These are phyloP conservation scores for Neopestalotiopsis sp. DNA, from an alignment of 2,329 filamentous ascomycete species.

Conservation along the genomic window DNA sequence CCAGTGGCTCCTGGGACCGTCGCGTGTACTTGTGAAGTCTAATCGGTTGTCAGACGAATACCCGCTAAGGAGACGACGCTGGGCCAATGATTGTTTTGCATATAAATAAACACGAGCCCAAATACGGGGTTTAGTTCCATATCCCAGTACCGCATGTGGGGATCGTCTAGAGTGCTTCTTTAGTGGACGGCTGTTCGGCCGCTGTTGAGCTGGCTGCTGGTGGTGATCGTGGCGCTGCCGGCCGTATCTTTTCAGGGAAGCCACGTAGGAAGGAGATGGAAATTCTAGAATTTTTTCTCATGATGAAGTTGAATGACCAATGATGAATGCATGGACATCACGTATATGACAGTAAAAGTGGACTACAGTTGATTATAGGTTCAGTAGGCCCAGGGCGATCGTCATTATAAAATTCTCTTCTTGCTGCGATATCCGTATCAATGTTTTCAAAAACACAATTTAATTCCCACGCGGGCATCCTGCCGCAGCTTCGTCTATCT, in stretches of 20 bases:
- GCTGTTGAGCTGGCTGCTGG: neutral
- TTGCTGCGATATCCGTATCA: too few relatives aligned
- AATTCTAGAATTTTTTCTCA: neutral
- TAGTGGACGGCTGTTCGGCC: neutral
- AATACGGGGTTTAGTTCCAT: neutral
- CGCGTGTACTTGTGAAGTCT: neutral
- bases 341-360: neutral
- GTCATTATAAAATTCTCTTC: too few relatives aligned
- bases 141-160: neutral
- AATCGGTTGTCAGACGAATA: constrained; percentile 10
- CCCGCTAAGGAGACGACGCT: neutral
- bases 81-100: neutral
- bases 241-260: neutral
- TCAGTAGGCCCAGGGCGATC: too few relatives aligned
- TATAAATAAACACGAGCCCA: constrained; percentile 5
- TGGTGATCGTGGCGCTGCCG: neutral
- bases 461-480: neutral
- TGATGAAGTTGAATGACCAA: neutral
- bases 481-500: neutral
- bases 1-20: neutral
- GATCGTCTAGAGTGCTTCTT: neutral
- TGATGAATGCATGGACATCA: neutral
- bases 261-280: neutral
- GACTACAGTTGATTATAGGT: too few relatives aligned
- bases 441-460: too few relatives aligned